phyloP scores from a whole-genome alignment of 2,329 filamentous ascomycete genomes.

The Xylaria sp. region DNA sequence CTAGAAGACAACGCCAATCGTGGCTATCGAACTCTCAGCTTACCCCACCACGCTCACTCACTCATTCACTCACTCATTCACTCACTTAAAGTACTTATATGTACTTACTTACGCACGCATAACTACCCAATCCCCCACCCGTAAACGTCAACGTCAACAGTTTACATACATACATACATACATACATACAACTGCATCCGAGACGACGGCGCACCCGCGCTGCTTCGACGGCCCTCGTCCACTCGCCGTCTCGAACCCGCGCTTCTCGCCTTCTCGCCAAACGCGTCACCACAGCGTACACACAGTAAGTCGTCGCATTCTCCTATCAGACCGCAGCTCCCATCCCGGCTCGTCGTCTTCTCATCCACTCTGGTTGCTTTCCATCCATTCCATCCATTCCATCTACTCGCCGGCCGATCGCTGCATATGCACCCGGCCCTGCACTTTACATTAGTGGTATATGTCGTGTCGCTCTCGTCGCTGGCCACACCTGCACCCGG shows the following conservation, averaged over 20 bases:
- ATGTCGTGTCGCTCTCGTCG: conserved; percentile 51
- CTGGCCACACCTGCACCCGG: conserved; percentile 50
- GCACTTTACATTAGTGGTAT: conserved; percentile 31
- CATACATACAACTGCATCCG: conserved; percentile 24
- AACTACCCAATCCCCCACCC: conserved; percentile 35
- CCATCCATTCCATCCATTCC: conserved; percentile 28
- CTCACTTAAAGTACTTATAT: not conserved
- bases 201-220: conserved; percentile 31
- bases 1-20: not conserved
- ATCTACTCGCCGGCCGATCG: conserved; percentile 49
- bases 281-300: conserved; percentile 43
- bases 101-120: conserved; percentile 19
- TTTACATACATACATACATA: conserved; percentile 16
- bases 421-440: conserved; percentile 50
- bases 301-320: conserved; percentile 39
- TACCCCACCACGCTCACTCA: too few species aligned
- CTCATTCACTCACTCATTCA: conserved; percentile 4
- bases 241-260: conserved; percentile 41
- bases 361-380: conserved; percentile 9
- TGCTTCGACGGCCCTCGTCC: conserved; percentile 43
- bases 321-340: conserved; percentile 43
- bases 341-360: conserved; percentile 38
- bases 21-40: conserved; percentile 19
- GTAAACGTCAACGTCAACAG: conserved; percentile 12
- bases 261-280: conserved; percentile 44